Conservation (phyloP, 2,329 filamentous ascomycete species). For the Alternaria incomplexa region DNA sequence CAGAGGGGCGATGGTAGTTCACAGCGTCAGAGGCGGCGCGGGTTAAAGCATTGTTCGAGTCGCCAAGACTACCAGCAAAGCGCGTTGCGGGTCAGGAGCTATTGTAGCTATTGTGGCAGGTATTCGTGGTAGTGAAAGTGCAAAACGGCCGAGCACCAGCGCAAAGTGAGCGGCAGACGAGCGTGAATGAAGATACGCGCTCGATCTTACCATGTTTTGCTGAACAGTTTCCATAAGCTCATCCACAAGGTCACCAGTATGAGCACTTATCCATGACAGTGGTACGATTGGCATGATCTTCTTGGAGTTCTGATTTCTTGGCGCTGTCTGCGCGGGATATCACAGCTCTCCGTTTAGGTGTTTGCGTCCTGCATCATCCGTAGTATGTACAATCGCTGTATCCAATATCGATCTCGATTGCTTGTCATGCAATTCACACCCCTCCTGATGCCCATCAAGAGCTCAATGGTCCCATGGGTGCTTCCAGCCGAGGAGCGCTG, state of each 20-base stretch:
- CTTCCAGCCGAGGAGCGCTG: constrained; percentile 88
- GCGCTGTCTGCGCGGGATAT: not conserved
- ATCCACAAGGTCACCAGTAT: not conserved
- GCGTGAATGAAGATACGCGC: no score
- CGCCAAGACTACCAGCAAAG: not conserved
- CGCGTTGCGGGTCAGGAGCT: not conserved
- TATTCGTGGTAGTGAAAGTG: not conserved
- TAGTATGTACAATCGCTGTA: not conserved
- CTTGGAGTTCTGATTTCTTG: not conserved
- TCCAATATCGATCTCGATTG: not conserved
- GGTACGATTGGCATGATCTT: not conserved
- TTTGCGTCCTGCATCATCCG: not conserved
- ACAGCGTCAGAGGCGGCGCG: not conserved
- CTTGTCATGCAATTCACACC: not conserved
- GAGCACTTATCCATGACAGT: not conserved
- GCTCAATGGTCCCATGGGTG: constrained; percentile 64
- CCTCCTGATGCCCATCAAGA: not conserved
- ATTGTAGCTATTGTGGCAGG: not conserved
- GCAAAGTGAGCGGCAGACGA: not conserved
- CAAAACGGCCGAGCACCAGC: not conserved
- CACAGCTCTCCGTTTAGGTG: not conserved
- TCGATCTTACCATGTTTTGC: not conserved
- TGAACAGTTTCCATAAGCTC: not conserved
- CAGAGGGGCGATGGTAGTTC: not conserved
- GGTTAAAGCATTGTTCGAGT: not conserved